Conservation (phyloP, 495 filamentous ascomycete species). For the Margaritispora aquatica region DNA sequence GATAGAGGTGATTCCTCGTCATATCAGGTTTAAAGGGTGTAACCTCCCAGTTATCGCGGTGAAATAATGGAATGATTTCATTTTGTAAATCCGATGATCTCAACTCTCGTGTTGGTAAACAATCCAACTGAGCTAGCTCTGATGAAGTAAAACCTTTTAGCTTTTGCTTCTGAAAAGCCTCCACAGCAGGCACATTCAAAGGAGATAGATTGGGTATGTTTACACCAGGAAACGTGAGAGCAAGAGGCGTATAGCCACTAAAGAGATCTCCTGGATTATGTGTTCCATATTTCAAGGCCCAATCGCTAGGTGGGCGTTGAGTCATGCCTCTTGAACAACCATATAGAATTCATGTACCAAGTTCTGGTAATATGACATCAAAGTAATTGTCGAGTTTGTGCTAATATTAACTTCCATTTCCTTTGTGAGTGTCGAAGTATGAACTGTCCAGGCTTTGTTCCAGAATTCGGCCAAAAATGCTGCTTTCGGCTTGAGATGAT, state of each 20-base stretch:
- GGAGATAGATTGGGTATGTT: background rate
- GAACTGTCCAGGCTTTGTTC: no score
- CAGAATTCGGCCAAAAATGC: background rate
- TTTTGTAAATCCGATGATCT: slow-evolving; percentile 1
- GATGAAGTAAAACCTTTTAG: background rate
- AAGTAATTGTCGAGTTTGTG: no score
- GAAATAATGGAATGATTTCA: background rate
- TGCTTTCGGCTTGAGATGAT: background rate
- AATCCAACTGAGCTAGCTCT: slow-evolving; percentile 6
- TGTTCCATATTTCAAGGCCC: background rate
- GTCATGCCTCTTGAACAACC: background rate
- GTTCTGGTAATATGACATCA: no score
- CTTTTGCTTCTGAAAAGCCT: background rate
- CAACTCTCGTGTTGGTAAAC: slow-evolving; percentile 7
- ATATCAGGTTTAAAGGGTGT: background rate
- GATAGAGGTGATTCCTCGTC: slow-evolving; percentile 1
- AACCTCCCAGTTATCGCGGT: background rate
- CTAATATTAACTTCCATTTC: no score
- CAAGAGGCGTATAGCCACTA: background rate
- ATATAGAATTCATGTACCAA: no score
- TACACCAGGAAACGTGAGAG: background rate
- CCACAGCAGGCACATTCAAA: background rate
- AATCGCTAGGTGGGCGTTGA: background rate
- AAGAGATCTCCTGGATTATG: background rate
- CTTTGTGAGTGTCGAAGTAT: no score